These are phyloP conservation scores for Globisporangium alternatum DNA, from an alignment of 352 stramenopile species.

Conservation along the genomic window DNA sequence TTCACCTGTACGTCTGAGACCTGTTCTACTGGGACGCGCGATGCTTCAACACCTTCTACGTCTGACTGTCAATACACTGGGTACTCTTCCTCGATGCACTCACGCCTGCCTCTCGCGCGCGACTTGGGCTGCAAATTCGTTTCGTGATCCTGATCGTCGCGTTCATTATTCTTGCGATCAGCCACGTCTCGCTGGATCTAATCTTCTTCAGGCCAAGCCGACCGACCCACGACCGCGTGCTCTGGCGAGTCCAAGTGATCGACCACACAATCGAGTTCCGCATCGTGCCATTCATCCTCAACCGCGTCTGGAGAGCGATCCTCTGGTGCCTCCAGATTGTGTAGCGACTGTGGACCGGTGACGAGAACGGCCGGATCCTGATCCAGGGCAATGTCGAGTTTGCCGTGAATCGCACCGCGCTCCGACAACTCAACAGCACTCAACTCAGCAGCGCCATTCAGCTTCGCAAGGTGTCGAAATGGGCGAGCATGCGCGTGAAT, in stretches of 20 bases:
- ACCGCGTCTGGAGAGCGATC: slow-evolving; percentile 3
- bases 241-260: neutral
- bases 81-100: slow-evolving; percentile 28
- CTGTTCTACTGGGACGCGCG: slow-evolving; percentile 22
- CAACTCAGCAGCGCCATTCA: neutral
- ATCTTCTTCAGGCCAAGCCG: slow-evolving; percentile 4
- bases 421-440: neutral
- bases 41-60: slow-evolving; percentile 8
- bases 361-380: neutral
- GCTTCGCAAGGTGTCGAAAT: neutral
- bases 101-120: slow-evolving; percentile 11
- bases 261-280: slow-evolving; percentile 1
- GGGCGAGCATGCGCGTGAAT: neutral
- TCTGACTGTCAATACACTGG: slow-evolving; percentile 22
- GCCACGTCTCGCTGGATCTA: slow-evolving; percentile 1
- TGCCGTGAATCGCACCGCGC: neutral
- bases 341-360: neutral
- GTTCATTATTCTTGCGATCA: slow-evolving; percentile 2
- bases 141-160: neutral
- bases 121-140: slow-evolving; percentile 10
- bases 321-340: slow-evolving; percentile 2
- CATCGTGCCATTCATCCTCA: slow-evolving; percentile 4
- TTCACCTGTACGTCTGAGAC: slow-evolving; percentile 23
- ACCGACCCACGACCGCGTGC: slow-evolving; percentile 3
- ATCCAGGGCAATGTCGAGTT: slow-evolving; percentile 15